These are phyloP conservation scores for Alternaria atra DNA, from an alignment of 2,329 filamentous ascomycete genomes.

Conservation along the genomic window DNA sequence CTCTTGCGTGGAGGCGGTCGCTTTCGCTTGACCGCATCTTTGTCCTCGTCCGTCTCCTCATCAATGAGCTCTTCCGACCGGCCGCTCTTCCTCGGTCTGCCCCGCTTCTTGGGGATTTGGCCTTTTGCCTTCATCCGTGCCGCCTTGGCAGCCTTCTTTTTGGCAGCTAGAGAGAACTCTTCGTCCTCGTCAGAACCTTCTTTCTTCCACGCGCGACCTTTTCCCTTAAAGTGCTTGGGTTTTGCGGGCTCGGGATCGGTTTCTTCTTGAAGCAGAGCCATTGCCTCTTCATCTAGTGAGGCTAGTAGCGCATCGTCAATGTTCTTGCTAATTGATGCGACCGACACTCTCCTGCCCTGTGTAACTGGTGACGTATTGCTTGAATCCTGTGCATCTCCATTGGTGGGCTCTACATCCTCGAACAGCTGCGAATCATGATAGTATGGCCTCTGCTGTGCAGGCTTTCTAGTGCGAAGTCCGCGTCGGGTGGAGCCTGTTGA, in stretches of 20 bases:
- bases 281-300: constrained; percentile 23
- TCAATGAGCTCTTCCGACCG: constrained; percentile 28
- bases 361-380: constrained; percentile 10
- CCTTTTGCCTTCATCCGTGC: constrained; percentile 25
- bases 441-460: constrained; percentile 48
- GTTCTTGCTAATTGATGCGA: constrained; percentile 21
- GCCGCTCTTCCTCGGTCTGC: constrained; percentile 32
- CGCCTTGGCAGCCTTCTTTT: constrained; percentile 31
- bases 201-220: constrained; percentile 46
- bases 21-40: constrained; percentile 20
- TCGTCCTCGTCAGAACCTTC: constrained; percentile 44
- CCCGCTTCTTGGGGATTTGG: constrained; percentile 26
- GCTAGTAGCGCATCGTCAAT: constrained; percentile 18
- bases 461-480: constrained; percentile 44
- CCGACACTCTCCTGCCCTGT: constrained; percentile 24
- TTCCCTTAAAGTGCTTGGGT: constrained; percentile 45
- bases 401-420: constrained; percentile 27
- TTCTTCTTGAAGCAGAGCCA: constrained; percentile 26
- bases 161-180: constrained; percentile 35
- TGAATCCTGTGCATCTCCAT: constrained; percentile 12
- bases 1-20: constrained; percentile 28
- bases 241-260: constrained; percentile 13
- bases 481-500: constrained; percentile 38
- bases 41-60: constrained; percentile 22
- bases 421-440: constrained; percentile 46